These are phyloP conservation scores for Ceratobasidium sp. DNA, from an alignment of 1,284 basidiomycete species.

Conservation along the genomic window DNA sequence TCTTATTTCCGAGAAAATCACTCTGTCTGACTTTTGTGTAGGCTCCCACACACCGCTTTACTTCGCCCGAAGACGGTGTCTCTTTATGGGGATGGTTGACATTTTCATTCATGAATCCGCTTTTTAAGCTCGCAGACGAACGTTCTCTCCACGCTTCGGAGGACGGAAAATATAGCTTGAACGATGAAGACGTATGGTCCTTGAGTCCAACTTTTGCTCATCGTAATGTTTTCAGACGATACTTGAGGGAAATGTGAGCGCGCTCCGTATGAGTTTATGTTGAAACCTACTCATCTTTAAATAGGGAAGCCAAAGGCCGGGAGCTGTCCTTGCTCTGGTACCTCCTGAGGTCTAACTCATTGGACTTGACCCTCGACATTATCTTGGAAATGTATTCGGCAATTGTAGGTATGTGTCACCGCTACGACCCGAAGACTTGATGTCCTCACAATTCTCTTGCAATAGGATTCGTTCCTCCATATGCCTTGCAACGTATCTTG, in stretches of 20 bases:
- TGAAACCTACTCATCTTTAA: constrained; percentile 1
- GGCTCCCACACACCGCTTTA: constrained; percentile 58
- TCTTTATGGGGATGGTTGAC: constrained; percentile 79
- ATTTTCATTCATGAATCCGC: constrained; percentile 76
- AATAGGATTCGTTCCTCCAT: constrained; percentile 56
- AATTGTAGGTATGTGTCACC: constrained; percentile 48
- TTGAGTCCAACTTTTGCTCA: constrained; percentile 52
- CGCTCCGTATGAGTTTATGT: constrained; percentile 31
- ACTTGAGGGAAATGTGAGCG: constrained; percentile 50
- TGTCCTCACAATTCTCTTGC: not conserved
- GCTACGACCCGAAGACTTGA: not conserved
- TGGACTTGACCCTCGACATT: constrained; percentile 71
- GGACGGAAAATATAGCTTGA: constrained; percentile 59
- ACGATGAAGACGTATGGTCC: constrained; percentile 73
- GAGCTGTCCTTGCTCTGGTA: constrained; percentile 62
- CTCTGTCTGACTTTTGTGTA: constrained; percentile 15
- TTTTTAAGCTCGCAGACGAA: constrained; percentile 60
- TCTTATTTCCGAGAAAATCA: constrained; percentile 15
- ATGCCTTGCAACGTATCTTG: constrained; percentile 47
- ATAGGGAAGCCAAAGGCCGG: constrained; percentile 50
- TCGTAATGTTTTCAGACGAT: constrained; percentile 71
- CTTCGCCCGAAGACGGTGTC: constrained; percentile 74
- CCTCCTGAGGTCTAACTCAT: constrained; percentile 70
- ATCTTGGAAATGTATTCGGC: constrained; percentile 67
- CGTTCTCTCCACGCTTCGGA: constrained; percentile 31